A percentile compares a stretch with the other conserved stretches of the same genome.
phyloP scores from a whole-genome alignment of 768 basidiomycete species.

The Roridomyces roridus region DNA sequence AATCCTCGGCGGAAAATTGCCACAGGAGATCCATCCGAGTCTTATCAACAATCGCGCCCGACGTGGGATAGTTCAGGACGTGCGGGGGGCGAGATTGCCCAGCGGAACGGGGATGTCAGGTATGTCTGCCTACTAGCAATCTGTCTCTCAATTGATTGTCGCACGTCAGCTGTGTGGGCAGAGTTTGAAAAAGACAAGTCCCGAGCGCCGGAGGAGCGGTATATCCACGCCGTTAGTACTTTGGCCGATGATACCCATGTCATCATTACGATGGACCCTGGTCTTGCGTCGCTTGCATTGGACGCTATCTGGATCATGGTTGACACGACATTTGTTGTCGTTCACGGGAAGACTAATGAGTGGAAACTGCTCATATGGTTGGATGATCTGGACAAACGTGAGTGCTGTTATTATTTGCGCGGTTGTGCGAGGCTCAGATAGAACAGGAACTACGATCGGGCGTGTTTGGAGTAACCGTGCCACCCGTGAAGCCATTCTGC shows the following conservation, averaged over 20 bases:
- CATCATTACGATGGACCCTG: constrained; percentile 1
- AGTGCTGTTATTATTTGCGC: neutral
- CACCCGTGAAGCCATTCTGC: neutral
- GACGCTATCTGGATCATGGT: constrained; percentile 12
- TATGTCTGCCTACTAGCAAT: neutral
- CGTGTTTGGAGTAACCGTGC: constrained; percentile 3
- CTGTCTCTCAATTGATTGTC: neutral
- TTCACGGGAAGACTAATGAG: constrained; percentile 10
- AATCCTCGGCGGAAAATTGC: neutral
- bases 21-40: neutral
- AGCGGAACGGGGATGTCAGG: neutral
- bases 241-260: neutral
- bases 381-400: neutral
- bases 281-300: neutral
- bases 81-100: neutral
- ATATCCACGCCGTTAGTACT: neutral
- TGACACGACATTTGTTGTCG: constrained; percentile 7
- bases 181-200: neutral
- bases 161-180: neutral
- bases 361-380: constrained; percentile 15
- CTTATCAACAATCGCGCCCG: neutral
- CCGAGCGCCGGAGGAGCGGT: neutral
- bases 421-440: neutral
- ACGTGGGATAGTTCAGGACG: neutral
- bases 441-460: neutral